Percentiles rank a stretch among this genome's conserved stretches.
Evolutionary conservation across 2,329 filamentous ascomycete genomes (phyloP).

Genomic region (Capronia americana): DNA sequence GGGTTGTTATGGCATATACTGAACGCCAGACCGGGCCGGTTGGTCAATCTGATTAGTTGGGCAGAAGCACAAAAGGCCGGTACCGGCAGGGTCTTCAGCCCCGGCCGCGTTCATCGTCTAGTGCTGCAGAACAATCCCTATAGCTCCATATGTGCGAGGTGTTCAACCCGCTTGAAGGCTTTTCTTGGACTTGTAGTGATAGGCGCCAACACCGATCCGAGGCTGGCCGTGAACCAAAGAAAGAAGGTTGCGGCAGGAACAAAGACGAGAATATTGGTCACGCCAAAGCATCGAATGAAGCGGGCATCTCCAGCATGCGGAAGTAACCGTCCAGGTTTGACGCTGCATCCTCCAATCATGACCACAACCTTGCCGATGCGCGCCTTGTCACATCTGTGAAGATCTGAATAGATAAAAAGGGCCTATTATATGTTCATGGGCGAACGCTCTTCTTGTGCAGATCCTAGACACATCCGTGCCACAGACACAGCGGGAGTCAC

Average conservation of each 20-base stretch:
- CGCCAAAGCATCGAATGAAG: background rate
- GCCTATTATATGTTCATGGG: background rate
- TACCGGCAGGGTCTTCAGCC: no score
- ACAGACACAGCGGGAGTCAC: background rate
- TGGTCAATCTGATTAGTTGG: background rate
- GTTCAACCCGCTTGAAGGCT: no score
- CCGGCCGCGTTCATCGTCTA: no score
- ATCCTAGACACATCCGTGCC: background rate
- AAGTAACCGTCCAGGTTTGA: slow-evolving; percentile 8
- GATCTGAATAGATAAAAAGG: background rate
- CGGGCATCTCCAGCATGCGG: slow-evolving; percentile 22
- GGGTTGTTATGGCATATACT: background rate
- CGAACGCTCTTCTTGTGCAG: background rate
- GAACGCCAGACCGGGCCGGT: background rate
- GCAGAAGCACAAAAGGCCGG: background rate
- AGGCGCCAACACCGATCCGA: no score
- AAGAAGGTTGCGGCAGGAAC: background rate
- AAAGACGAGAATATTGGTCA: background rate
- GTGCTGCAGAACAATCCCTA: no score
- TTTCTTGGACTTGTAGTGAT: no score
- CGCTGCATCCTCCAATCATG: background rate
- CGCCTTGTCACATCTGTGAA: slow-evolving; percentile 14
- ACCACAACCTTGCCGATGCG: no score
- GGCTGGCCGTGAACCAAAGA: background rate
- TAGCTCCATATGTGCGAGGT: no score